Conservation (phyloP, 164 flowering plant species). For the Vitis riparia region DNA sequence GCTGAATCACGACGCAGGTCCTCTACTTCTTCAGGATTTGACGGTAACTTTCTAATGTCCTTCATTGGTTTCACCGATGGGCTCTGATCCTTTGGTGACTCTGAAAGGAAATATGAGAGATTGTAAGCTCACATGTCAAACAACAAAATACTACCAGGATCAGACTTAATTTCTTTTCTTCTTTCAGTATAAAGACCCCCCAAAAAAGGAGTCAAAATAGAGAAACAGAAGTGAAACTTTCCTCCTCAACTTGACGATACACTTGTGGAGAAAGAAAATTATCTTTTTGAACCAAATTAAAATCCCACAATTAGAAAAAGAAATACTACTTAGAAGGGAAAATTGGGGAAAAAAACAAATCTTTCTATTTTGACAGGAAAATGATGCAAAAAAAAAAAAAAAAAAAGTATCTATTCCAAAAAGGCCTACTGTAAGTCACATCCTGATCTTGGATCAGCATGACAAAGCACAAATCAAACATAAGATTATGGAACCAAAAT, state of each 20-base stretch:
- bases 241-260: no score
- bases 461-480: no score
- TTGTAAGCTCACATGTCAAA: neutral
- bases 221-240: neutral
- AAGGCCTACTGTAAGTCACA: no score
- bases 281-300: neutral
- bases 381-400: no score
- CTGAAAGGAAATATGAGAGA: slow-evolving; percentile 26
- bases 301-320: neutral
- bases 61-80: slow-evolving; percentile 29
- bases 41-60: slow-evolving; percentile 52
- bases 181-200: neutral
- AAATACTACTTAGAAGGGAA: neutral
- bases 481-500: no score
- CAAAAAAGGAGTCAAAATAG: neutral
- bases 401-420: no score
- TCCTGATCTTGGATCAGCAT: no score
- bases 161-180: neutral
- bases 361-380: no score
- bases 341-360: no score
- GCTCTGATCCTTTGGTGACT: slow-evolving; percentile 44
- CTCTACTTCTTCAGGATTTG: slow-evolving; percentile 92
- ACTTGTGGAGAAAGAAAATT: no score
- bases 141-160: neutral
- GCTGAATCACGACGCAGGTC: slow-evolving; percentile 73